These are phyloP conservation scores for Tephrocybe rancida DNA, from an alignment of 768 basidiomycete genomes.

Conservation along the genomic window DNA sequence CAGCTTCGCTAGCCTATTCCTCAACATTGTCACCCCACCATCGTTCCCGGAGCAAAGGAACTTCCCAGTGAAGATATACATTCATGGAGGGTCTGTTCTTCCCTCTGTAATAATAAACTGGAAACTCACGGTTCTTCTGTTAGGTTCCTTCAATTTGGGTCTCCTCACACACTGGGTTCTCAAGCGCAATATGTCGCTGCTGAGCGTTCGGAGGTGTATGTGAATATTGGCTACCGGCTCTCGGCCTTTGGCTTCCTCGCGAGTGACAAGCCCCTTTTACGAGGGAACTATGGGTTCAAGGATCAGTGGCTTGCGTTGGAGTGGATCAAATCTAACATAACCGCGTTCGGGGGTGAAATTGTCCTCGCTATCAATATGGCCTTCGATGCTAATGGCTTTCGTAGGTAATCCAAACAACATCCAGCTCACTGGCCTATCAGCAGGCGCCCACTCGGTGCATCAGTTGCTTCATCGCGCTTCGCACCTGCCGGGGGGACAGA, in stretches of 20 bases:
- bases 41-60: conserved; percentile 41
- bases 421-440: conserved; percentile 71
- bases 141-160: conserved; percentile 80
- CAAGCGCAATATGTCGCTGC: conserved; percentile 72
- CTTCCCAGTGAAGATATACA: conserved; percentile 73
- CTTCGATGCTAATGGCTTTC: background rate
- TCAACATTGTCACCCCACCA: conserved; percentile 38
- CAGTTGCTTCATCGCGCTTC: conserved; percentile 74
- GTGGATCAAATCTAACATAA: conserved; percentile 73
- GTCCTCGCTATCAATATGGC: background rate
- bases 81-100: conserved; percentile 66
- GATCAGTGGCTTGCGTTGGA: conserved; percentile 80
- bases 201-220: conserved; percentile 68
- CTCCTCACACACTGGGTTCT: conserved; percentile 59
- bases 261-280: conserved; percentile 57
- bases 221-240: conserved; percentile 77
- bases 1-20: background rate
- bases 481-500: conserved; percentile 52
- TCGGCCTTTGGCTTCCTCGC: conserved; percentile 81
- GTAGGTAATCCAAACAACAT: conserved; percentile 63
- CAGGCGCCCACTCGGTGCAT: conserved; percentile 76
- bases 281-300: conserved; percentile 84
- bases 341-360: conserved; percentile 63
- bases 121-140: background rate
- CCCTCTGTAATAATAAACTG: background rate